Evolutionary conservation across 2,329 filamentous ascomycete species (phyloP).

Genomic region (Xylariaceae sp.): DNA sequence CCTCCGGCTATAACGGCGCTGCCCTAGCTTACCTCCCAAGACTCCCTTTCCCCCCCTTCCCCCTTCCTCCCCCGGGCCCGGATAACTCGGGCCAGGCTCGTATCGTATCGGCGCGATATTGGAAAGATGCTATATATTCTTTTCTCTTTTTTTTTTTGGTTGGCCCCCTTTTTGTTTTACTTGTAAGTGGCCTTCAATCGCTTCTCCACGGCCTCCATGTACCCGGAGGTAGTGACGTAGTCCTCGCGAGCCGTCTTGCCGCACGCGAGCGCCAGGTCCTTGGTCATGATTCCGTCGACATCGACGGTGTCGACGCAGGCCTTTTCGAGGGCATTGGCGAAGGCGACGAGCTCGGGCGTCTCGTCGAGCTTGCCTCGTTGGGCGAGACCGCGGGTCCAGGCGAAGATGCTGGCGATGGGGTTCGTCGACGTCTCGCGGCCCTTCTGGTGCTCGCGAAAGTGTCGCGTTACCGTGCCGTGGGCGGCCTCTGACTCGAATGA

Average conservation of each 20-base stretch:
- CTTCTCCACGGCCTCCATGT: conserved; percentile 87
- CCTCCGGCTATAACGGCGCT: too few relatives aligned
- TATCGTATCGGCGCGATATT: too few relatives aligned
- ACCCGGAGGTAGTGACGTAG: conserved; percentile 89
- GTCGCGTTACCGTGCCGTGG: conserved; percentile 95
- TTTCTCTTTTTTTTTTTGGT: background rate
- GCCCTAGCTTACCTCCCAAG: too few relatives aligned
- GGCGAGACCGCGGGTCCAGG: conserved; percentile 90
- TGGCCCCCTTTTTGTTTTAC: conserved; percentile 54
- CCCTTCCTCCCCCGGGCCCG: too few relatives aligned
- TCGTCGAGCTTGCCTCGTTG: conserved; percentile 90
- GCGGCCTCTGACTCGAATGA: conserved; percentile 97
- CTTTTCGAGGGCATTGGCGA: conserved; percentile 85
- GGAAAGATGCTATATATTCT: too few relatives aligned
- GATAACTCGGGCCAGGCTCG: too few relatives aligned
- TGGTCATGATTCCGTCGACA: conserved; percentile 94
- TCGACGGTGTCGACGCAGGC: conserved; percentile 94
- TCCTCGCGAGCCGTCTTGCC: conserved; percentile 78
- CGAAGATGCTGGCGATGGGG: conserved; percentile 98
- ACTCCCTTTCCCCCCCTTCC: too few relatives aligned
- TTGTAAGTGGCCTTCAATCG: conserved; percentile 75
- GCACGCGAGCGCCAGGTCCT: conserved; percentile 92
- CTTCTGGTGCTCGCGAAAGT: conserved; percentile 99
- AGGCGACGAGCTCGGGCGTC: conserved; percentile 86
- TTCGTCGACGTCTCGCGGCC: conserved; percentile 96